Evolutionary conservation across 148 eudicot genomes (phyloP).

Genomic region (Arctostaphylos glauca): DNA sequence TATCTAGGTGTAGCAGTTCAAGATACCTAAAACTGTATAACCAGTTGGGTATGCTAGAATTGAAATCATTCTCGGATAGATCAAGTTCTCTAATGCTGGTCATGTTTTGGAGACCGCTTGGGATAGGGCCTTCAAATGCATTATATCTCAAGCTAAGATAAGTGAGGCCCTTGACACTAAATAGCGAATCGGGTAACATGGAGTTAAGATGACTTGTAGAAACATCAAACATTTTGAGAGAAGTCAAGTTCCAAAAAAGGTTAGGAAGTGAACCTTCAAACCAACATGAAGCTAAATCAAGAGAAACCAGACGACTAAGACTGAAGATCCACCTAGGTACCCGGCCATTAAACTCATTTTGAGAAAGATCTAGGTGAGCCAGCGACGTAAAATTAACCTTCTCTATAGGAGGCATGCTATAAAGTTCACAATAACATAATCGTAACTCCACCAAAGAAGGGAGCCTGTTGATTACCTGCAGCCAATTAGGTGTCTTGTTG

Average conservation of each 20-base stretch:
- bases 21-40: constrained; percentile 4
- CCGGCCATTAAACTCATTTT: background rate
- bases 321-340: background rate
- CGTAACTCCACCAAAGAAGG: background rate
- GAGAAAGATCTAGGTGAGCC: background rate
- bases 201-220: background rate
- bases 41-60: constrained; percentile 2
- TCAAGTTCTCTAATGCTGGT: background rate
- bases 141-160: background rate
- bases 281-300: background rate
- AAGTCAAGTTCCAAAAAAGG: background rate
- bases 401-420: background rate
- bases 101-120: background rate
- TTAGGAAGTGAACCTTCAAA: background rate
- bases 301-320: background rate
- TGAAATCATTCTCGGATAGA: background rate
- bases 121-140: background rate
- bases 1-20: background rate
- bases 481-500: background rate
- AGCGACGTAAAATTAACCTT: background rate
- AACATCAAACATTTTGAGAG: background rate
- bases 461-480: background rate
- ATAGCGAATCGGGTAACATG: background rate
- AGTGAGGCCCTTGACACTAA: background rate
- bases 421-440: background rate